phyloP scores from a whole-genome alignment of 768 basidiomycete genomes.

The Xerocomellus dryophilus region DNA sequence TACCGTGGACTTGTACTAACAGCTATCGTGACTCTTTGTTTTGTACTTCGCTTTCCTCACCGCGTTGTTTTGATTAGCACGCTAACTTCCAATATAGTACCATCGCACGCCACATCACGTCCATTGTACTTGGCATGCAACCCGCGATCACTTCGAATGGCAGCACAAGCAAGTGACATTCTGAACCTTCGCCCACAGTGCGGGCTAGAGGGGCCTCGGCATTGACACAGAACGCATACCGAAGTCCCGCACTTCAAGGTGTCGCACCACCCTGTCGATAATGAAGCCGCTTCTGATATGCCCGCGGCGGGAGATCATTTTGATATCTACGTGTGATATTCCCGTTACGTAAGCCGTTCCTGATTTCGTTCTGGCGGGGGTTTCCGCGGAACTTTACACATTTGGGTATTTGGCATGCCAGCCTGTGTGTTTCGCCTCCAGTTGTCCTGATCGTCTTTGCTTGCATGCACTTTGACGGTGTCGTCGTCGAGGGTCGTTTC shows the following conservation, averaged over 20 bases:
- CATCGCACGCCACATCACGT: conserved; percentile 6
- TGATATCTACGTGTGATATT: not conserved
- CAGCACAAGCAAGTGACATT: not conserved
- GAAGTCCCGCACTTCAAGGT: not conserved
- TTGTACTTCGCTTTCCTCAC: conserved; percentile 2
- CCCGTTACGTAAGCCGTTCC: not conserved
- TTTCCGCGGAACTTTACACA: conserved; percentile 4
- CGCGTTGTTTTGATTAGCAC: conserved; percentile 18
- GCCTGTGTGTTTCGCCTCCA: not conserved
- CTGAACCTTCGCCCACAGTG: not conserved
- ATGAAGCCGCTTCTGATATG: conserved; percentile 1
- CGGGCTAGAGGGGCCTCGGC: not conserved
- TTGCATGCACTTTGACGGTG: not conserved
- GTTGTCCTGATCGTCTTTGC: not conserved
- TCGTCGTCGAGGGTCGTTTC: not conserved
- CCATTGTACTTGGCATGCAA: conserved; percentile 1
- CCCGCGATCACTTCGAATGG: not conserved
- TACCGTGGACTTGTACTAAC: conserved; percentile 16
- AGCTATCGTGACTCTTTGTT: not conserved
- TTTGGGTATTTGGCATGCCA: not conserved
- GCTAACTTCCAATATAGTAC: conserved; percentile 6
- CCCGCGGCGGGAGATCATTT: not conserved
- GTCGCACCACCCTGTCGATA: not conserved
- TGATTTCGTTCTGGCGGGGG: not conserved
- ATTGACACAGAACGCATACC: not conserved